Evolutionary conservation across 2,329 filamentous ascomycete species (phyloP).

Genomic region (Aspergillus puulaauensis): DNA sequence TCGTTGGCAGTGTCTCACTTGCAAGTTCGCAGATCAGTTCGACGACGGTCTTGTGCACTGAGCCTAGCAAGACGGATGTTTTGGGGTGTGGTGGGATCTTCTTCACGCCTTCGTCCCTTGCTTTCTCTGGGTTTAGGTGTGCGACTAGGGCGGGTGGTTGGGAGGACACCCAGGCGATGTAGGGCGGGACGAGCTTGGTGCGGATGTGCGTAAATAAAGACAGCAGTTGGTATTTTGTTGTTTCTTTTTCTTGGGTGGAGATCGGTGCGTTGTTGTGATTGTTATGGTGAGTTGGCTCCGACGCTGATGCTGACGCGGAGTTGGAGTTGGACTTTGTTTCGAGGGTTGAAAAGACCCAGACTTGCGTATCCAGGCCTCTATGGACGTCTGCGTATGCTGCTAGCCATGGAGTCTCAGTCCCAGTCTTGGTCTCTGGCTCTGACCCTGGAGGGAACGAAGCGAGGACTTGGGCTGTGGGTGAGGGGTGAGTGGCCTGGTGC

Average conservation of each 20-base stretch:
- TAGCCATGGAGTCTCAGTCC: constrained; percentile 33
- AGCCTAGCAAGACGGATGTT: constrained; percentile 36
- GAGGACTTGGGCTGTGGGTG: constrained; percentile 32
- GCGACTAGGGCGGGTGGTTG: not conserved
- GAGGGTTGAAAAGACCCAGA: constrained; percentile 42
- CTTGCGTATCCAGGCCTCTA: constrained; percentile 41
- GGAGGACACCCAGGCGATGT: not conserved
- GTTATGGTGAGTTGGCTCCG: not conserved
- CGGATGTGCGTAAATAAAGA: constrained; percentile 5
- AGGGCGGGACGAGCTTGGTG: constrained; percentile 1
- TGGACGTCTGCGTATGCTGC: constrained; percentile 42
- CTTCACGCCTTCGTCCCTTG: not conserved
- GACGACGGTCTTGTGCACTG: constrained; percentile 36
- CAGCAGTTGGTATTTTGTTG: constrained; percentile 5
- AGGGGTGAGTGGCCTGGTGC: constrained; percentile 32
- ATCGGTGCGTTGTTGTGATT: not conserved
- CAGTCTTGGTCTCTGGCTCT: not conserved
- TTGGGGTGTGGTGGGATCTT: constrained; percentile 9
- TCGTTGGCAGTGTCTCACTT: too few relatives aligned
- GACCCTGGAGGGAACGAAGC: constrained; percentile 28
- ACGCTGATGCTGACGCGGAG: not conserved
- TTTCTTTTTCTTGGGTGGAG: not conserved
- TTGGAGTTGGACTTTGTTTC: constrained; percentile 22
- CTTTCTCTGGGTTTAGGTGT: not conserved
- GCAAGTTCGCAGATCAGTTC: constrained; percentile 19